Percentiles rank a stretch among this genome's conserved stretches.
phyloP scores from a whole-genome alignment of 2,329 filamentous ascomycete genomes.

The Colletotrichum acutatum region DNA sequence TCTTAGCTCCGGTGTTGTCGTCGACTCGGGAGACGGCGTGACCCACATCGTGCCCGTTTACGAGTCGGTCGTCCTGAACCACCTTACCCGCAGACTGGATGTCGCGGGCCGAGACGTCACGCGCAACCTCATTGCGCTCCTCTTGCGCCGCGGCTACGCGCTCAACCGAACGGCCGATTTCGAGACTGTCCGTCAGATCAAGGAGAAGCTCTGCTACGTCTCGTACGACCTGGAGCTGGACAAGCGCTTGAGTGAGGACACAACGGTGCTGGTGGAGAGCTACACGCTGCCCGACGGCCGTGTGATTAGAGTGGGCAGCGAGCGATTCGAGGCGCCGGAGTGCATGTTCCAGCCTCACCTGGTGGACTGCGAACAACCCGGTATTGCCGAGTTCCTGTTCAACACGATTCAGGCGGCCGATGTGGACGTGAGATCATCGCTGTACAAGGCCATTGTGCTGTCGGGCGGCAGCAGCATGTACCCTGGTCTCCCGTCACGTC shows the following conservation, averaged over 20 bases:
- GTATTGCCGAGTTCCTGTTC: constrained; percentile 97
- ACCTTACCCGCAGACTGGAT: constrained; percentile 92
- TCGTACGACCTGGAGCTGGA: constrained; percentile 98
- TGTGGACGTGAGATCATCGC: constrained; percentile 90
- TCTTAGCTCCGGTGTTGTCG: constrained; percentile 93
- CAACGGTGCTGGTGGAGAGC: constrained; percentile 94
- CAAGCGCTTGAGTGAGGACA: constrained; percentile 95
- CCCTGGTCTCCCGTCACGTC: constrained; percentile 88
- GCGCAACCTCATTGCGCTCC: constrained; percentile 95
- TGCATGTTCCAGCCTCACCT: constrained; percentile 99
- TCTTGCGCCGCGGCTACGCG: constrained; percentile 93
- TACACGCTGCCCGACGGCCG: constrained; percentile 97
- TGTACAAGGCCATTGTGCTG: constrained; percentile 97
- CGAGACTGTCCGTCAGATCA: constrained; percentile 98
- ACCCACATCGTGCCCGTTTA: constrained; percentile 99
- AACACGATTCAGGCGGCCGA: constrained; percentile 98
- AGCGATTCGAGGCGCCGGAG: constrained; percentile 97
- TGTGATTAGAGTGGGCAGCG: constrained; percentile 94
- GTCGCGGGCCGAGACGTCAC: constrained; percentile 97
- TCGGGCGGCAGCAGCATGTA: constrained; percentile 99
- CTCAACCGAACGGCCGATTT: constrained; percentile 99
- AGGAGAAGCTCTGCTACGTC: constrained; percentile 99
- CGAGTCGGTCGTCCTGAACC: constrained; percentile 97
- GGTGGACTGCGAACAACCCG: constrained; percentile 96
- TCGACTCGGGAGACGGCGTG: constrained; percentile 97